These are phyloP conservation scores for Auxenochlorella pyrenoidosa DNA, from an alignment of 139 green algal species.

Conservation along the genomic window DNA sequence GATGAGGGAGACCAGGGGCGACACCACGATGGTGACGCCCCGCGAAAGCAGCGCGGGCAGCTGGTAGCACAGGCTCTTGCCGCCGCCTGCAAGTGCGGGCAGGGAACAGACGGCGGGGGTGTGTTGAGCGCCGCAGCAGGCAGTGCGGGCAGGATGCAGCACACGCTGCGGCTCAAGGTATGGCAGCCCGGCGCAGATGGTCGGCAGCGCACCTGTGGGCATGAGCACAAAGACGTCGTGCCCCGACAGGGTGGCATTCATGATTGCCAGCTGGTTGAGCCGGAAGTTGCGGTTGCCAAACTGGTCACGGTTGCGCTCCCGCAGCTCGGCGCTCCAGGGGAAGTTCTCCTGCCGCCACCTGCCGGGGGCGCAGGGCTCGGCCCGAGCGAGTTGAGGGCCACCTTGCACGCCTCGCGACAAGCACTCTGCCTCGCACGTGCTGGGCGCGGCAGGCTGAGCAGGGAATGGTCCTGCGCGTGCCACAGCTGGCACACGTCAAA, in stretches of 20 bases:
- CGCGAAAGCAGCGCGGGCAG: slow-evolving; percentile 70
- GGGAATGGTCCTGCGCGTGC: not conserved
- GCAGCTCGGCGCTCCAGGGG: slow-evolving; percentile 52
- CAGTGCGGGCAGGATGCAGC: slow-evolving; percentile 84
- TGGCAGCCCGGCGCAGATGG: not conserved
- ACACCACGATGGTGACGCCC: slow-evolving; percentile 80
- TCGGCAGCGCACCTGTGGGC: slow-evolving; percentile 68
- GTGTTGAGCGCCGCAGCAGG: too few relatives aligned
- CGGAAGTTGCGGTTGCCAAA: slow-evolving; percentile 86
- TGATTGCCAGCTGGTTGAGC: slow-evolving; percentile 72
- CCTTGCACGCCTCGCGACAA: too few relatives aligned
- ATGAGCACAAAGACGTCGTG: slow-evolving; percentile 91
- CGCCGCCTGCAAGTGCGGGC: slow-evolving; percentile 73
- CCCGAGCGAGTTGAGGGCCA: not conserved
- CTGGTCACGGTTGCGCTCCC: slow-evolving; percentile 36
- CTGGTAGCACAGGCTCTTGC: slow-evolving; percentile 87
- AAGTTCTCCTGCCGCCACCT: slow-evolving; percentile 47
- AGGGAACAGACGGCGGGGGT: too few relatives aligned
- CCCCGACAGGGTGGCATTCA: slow-evolving; percentile 79
- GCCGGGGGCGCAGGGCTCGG: not conserved
- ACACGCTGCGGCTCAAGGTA: slow-evolving; percentile 46
- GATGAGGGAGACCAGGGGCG: slow-evolving; percentile 87
- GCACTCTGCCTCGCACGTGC: not conserved
- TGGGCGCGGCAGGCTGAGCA: not conserved
- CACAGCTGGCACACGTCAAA: not conserved